These are phyloP conservation scores for Hamigera avellanea DNA, from an alignment of 495 filamentous ascomycete genomes.

Conservation along the genomic window DNA sequence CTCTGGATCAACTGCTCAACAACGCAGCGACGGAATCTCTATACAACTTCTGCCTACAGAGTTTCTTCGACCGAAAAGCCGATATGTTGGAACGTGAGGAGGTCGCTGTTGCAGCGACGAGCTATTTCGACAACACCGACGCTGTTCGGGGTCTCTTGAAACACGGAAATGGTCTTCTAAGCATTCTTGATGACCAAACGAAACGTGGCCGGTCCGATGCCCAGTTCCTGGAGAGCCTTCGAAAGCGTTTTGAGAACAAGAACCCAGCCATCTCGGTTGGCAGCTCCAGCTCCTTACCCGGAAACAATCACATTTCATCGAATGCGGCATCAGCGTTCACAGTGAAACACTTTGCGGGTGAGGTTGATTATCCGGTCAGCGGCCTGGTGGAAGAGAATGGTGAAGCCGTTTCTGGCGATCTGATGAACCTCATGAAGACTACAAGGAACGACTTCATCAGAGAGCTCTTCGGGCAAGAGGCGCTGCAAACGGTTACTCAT, in stretches of 20 bases:
- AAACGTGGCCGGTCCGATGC: conserved; percentile 75
- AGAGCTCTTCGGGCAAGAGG: conserved; percentile 88
- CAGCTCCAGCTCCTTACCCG: conserved; percentile 53
- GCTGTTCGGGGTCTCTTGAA: conserved; percentile 85
- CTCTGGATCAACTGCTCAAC: conserved; percentile 84
- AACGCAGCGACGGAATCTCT: conserved; percentile 87
- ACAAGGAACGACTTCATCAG: conserved; percentile 80
- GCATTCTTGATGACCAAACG: conserved; percentile 92
- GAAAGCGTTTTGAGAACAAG: conserved; percentile 87
- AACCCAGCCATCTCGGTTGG: conserved; percentile 79
- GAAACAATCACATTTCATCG: conserved; percentile 72
- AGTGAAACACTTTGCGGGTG: conserved; percentile 88
- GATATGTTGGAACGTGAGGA: conserved; percentile 90
- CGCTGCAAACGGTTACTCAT: conserved; percentile 78
- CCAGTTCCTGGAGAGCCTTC: conserved; percentile 80
- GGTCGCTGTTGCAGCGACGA: conserved; percentile 75
- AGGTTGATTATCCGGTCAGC: conserved; percentile 85
- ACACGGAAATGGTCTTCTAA: conserved; percentile 79
- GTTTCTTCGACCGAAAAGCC: conserved; percentile 88
- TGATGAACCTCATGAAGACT: conserved; percentile 87
- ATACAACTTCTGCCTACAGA: conserved; percentile 87
- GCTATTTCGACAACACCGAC: conserved; percentile 96
- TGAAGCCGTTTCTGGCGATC: conserved; percentile 86
- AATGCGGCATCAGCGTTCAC: conserved; percentile 70
- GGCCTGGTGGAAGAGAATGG: conserved; percentile 89